Conservation (phyloP, 305 asterid species). For the Fraxinus angustifolia region DNA sequence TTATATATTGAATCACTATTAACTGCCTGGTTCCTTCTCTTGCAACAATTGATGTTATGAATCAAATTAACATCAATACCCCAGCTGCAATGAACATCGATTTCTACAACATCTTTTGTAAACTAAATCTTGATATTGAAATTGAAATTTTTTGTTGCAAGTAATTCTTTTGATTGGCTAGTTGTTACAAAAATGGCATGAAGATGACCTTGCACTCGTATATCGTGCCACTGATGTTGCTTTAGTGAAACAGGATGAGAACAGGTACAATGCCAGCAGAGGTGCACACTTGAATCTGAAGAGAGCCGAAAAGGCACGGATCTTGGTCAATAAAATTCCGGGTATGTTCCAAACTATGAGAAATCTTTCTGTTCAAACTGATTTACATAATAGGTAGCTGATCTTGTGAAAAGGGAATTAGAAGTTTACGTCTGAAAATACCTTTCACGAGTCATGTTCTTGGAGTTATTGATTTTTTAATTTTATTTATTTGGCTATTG, state of each 20-base stretch:
- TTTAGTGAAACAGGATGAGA: constrained; percentile 72
- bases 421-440: background rate
- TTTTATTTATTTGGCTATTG: constrained; percentile 18
- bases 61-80: background rate
- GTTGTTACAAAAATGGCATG: background rate
- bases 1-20: background rate
- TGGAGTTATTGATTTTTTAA: background rate
- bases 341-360: constrained; percentile 42
- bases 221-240: background rate
- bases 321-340: constrained; percentile 86
- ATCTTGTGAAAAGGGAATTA: background rate
- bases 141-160: background rate
- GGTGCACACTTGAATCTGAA: constrained; percentile 97
- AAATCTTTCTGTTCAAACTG: background rate
- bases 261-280: constrained; percentile 92
- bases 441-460: background rate
- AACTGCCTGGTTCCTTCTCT: background rate
- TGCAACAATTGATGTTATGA: background rate
- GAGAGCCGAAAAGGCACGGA: constrained; percentile 95
- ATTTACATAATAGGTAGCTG: background rate
- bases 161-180: background rate
- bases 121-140: background rate
- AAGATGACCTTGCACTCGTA: background rate
- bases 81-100: constrained; percentile 7
- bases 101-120: background rate